Evolutionary conservation across 2,329 filamentous ascomycete genomes (phyloP).

Genomic region (Incumbomyces lentus): DNA sequence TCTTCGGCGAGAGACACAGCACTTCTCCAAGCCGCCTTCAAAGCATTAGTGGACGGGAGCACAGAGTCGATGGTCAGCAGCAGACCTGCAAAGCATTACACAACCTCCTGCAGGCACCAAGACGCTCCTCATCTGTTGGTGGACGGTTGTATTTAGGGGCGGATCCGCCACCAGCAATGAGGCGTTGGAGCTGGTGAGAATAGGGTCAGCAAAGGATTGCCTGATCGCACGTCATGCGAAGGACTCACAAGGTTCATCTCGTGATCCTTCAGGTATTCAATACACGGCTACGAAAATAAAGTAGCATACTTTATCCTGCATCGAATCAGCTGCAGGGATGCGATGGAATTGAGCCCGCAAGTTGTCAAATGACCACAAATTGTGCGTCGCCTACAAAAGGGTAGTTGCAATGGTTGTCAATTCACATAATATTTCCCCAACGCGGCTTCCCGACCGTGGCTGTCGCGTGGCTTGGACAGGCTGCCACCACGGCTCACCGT

Average conservation of each 20-base stretch:
- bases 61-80: not conserved
- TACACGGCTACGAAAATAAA: slow-evolving; percentile 1
- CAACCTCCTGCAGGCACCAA: slow-evolving; percentile 50
- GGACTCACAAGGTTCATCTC: slow-evolving; percentile 37
- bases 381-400: not conserved
- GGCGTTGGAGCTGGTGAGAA: slow-evolving; percentile 45
- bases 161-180: slow-evolving; percentile 44
- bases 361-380: slow-evolving; percentile 1
- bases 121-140: slow-evolving; percentile 49
- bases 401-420: not conserved
- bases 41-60: slow-evolving; percentile 6
- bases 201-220: slow-evolving; percentile 9
- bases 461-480: slow-evolving; percentile 4
- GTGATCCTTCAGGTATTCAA: slow-evolving; percentile 1
- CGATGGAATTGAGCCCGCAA: not conserved
- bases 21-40: slow-evolving; percentile 51
- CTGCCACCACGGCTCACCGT: not conserved
- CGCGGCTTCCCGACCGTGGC: not conserved
- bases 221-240: slow-evolving; percentile 9
- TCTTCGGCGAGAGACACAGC: slow-evolving; percentile 42
- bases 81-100: slow-evolving; percentile 49
- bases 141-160: slow-evolving; percentile 37
- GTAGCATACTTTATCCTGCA: not conserved
- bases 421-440: too few relatives aligned
- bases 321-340: not conserved